phyloP scores from a whole-genome alignment of 2,329 filamentous ascomycete genomes.

The Teratosphaeria epicoccoides region DNA sequence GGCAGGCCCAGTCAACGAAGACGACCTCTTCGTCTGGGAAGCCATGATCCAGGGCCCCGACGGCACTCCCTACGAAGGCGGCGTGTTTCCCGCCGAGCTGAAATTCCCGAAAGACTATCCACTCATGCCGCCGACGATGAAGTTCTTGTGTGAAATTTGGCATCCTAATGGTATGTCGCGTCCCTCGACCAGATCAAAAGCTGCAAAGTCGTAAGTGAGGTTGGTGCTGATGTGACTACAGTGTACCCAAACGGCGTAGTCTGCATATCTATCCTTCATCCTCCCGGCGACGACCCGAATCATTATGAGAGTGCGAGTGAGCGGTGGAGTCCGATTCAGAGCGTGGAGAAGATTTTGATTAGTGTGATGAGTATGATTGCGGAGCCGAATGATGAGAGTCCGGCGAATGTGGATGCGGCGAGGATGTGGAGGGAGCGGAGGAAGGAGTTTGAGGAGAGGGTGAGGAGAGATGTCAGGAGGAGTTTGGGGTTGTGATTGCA shows the following conservation, averaged over 20 bases:
- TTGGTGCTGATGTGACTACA: constrained; percentile 27
- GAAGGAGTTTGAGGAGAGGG: constrained; percentile 73
- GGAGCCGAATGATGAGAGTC: constrained; percentile 93
- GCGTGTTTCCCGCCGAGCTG: constrained; percentile 88
- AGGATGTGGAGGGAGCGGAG: constrained; percentile 90
- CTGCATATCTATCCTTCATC: constrained; percentile 96
- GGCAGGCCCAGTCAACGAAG: constrained; percentile 83
- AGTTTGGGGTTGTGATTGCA: constrained; percentile 68
- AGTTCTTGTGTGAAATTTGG: constrained; percentile 86
- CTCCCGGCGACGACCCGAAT: constrained; percentile 93
- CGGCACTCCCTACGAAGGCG: constrained; percentile 90
- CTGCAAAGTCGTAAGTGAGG: too few species aligned
- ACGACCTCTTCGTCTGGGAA: constrained; percentile 94
- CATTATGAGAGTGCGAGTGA: constrained; percentile 96
- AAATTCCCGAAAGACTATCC: constrained; percentile 95
- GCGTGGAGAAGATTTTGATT: constrained; percentile 93
- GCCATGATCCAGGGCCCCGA: constrained; percentile 91
- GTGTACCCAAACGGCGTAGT: constrained; percentile 87
- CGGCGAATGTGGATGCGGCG: constrained; percentile 90
- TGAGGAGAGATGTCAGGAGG: constrained; percentile 69
- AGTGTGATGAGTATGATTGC: constrained; percentile 98
- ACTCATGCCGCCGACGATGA: constrained; percentile 91
- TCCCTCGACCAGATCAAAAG: not conserved
- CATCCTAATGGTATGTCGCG: constrained; percentile 72
- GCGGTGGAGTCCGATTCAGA: constrained; percentile 93